A percentile compares a stretch with the other conserved stretches of the same genome.
Conservation (phyloP, 345 rosid genomes). For the Salix purpurea region DNA sequence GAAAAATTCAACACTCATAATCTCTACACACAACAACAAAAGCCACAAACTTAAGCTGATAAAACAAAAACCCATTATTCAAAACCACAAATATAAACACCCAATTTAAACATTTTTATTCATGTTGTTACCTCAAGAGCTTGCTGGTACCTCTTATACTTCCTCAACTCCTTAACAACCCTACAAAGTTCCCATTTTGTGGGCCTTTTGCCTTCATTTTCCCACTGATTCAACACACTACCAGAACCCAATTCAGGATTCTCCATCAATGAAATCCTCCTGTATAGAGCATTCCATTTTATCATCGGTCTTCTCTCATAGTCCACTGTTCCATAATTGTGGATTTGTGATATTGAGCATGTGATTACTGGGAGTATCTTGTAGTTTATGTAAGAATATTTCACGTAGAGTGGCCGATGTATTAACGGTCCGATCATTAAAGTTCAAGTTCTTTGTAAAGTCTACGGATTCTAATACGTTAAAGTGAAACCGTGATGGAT, state of each 20-base stretch:
- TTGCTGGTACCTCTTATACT: constrained; percentile 57
- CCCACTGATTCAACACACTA: constrained; percentile 63
- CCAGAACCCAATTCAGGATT: constrained; percentile 73
- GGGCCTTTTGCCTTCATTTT: constrained; percentile 59
- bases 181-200: constrained; percentile 86
- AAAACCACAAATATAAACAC: background rate
- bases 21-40: background rate
- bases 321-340: constrained; percentile 71
- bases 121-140: constrained; percentile 69
- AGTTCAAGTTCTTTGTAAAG: no score
- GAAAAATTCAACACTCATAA: background rate
- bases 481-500: no score
- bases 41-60: background rate
- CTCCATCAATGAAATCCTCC: constrained; percentile 67
- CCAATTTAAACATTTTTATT: background rate
- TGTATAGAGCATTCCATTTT: constrained; percentile 77
- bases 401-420: no score
- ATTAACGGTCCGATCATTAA: no score
- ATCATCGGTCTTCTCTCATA: constrained; percentile 65
- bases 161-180: constrained; percentile 87
- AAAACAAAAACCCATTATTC: background rate
- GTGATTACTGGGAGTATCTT: constrained; percentile 19
- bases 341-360: constrained; percentile 64
- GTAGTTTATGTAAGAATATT: no score
- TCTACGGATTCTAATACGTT: no score